A percentile compares a stretch with the other conserved stretches of the same genome.
These are phyloP conservation scores for Candida pseudoviswanathii DNA, from an alignment of 1,139 yeast genomes.

Conservation along the genomic window DNA sequence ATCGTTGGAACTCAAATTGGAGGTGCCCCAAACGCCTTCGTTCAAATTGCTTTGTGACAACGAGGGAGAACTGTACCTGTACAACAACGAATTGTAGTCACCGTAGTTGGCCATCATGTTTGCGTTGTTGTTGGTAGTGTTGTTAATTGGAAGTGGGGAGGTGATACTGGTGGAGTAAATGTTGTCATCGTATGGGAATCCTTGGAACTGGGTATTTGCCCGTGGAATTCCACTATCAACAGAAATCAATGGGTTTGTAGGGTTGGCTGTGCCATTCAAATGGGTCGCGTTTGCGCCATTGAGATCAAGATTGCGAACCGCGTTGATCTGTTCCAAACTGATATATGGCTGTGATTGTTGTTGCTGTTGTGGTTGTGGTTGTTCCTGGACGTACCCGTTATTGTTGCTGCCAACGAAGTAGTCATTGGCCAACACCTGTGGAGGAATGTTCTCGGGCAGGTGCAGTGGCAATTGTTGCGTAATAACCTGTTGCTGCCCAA, in stretches of 20 bases:
- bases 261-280: neutral
- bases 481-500: conserved; percentile 2
- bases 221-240: conserved; percentile 6
- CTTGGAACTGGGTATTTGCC: conserved; percentile 12
- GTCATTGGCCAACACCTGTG: conserved; percentile 2
- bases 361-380: neutral
- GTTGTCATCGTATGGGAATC: conserved; percentile 27
- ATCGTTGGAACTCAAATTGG: conserved; percentile 6
- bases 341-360: conserved; percentile 16
- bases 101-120: conserved; percentile 13
- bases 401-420: neutral
- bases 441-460: conserved; percentile 4
- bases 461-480: conserved; percentile 7
- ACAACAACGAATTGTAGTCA: conserved; percentile 17
- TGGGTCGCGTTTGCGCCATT: conserved; percentile 4
- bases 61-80: conserved; percentile 21
- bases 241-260: conserved; percentile 1
- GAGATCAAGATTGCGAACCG: conserved; percentile 9
- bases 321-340: conserved; percentile 19
- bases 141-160: conserved; percentile 13
- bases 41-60: conserved; percentile 16
- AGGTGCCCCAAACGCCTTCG: conserved; percentile 15
- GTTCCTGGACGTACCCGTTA: neutral
- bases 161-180: conserved; percentile 18
- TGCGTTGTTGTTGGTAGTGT: neutral